phyloP scores from a whole-genome alignment of 441 rosid species.

The Aleurites moluccanus region DNA sequence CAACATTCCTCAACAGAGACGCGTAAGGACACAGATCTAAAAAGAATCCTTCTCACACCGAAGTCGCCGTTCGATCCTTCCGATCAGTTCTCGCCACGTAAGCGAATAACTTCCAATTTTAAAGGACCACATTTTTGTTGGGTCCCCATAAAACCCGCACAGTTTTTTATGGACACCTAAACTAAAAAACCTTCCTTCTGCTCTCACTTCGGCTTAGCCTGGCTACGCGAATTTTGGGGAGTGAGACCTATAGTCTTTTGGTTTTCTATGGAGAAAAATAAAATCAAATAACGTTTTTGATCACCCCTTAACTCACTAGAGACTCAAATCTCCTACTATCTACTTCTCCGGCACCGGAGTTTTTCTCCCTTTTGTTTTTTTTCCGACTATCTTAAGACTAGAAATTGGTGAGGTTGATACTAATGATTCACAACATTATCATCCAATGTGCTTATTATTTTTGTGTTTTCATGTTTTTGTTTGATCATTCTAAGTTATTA shows the following conservation, averaged over 20 bases:
- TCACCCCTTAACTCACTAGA: background rate
- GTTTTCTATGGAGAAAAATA: background rate
- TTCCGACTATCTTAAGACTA: background rate
- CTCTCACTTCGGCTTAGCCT: background rate
- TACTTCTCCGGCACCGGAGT: background rate
- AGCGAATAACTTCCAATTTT: background rate
- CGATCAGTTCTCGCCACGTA: background rate
- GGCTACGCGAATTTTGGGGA: background rate
- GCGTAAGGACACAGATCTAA: background rate
- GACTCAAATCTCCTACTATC: conserved; percentile 5
- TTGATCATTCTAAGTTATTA: background rate
- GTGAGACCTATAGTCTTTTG: background rate
- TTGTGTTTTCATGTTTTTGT: conserved; percentile 2
- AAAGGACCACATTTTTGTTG: background rate
- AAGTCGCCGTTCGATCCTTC: background rate
- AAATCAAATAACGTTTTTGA: too few relatives aligned
- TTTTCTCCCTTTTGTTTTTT: background rate
- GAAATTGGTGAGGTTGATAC: background rate
- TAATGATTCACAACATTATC: background rate
- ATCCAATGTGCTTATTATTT: background rate
- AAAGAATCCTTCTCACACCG: background rate
- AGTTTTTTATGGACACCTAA: background rate
- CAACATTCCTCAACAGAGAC: background rate
- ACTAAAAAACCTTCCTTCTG: background rate
- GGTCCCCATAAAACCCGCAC: background rate